These are phyloP conservation scores for Dicorynia guianensis DNA, from an alignment of 306 rosid species.

Conservation along the genomic window DNA sequence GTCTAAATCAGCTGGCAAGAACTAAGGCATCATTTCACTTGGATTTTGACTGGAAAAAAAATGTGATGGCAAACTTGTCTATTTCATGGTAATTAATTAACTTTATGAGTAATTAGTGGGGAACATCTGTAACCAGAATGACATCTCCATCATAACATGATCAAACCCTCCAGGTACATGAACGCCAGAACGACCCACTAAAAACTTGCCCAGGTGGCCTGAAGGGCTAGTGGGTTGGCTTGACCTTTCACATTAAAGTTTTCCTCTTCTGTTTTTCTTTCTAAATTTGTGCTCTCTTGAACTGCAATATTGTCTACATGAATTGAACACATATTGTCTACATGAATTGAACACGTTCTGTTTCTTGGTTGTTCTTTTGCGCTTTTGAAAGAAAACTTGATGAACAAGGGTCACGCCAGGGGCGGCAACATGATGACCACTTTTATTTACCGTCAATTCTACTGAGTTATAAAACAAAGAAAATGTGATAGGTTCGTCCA, in stretches of 20 bases:
- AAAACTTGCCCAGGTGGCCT: no score
- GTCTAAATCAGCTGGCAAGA: background rate
- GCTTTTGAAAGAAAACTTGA: background rate
- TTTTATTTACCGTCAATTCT: slow-evolving; percentile 38
- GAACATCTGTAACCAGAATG: background rate
- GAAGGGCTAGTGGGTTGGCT: slow-evolving; percentile 1
- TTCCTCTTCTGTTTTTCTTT: no score
- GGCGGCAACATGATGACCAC: background rate
- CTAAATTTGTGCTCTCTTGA: no score
- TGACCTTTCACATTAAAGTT: background rate
- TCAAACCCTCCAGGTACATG: slow-evolving; percentile 11
- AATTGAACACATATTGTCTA: slow-evolving; percentile 54
- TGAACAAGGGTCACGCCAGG: background rate
- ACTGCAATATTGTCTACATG: slow-evolving; percentile 42
- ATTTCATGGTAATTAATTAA: background rate
- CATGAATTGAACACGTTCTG: slow-evolving; percentile 53
- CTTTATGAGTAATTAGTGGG: slow-evolving; percentile 30
- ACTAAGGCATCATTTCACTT: background rate
- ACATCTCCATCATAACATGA: background rate
- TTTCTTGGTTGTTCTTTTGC: background rate
- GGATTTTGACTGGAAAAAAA: background rate
- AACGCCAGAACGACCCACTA: background rate
- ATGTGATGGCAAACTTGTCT: background rate
- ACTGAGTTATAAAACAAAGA: background rate
- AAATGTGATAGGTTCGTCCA: no score